Conservation (phyloP, 2,329 filamentous ascomycete genomes). For the Penicillium sp. region DNA sequence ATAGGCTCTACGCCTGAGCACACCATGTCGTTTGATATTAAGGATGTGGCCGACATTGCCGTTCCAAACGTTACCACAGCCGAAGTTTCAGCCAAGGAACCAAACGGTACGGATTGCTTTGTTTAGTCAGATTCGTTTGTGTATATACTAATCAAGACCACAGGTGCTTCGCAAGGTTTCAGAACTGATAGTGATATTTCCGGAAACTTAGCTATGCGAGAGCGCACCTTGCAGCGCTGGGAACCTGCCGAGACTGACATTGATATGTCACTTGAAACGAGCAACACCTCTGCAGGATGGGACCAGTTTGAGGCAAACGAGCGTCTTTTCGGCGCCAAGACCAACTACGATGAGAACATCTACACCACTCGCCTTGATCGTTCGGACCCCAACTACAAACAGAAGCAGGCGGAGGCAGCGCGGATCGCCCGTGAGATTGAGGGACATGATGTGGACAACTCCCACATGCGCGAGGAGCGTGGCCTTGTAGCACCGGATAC, state of each 20-base stretch:
- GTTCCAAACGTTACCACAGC: slow-evolving; percentile 55
- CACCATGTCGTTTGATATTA: slow-evolving; percentile 61
- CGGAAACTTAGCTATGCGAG: slow-evolving; percentile 65
- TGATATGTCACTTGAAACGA: slow-evolving; percentile 72
- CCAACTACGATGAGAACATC: slow-evolving; percentile 88
- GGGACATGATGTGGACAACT: slow-evolving; percentile 67
- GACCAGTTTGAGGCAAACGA: slow-evolving; percentile 95
- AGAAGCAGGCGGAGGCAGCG: slow-evolving; percentile 75
- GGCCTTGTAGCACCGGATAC: slow-evolving; percentile 65
- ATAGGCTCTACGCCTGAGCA: slow-evolving; percentile 47
- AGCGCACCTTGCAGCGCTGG: slow-evolving; percentile 80
- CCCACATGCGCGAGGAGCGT: slow-evolving; percentile 88
- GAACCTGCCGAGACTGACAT: slow-evolving; percentile 64
- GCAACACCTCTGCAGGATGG: slow-evolving; percentile 58
- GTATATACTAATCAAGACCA: slow-evolving; percentile 1
- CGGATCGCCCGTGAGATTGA: slow-evolving; percentile 89
- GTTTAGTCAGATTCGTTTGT: neutral
- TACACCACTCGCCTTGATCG: slow-evolving; percentile 93
- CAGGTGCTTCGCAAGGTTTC: slow-evolving; percentile 67
- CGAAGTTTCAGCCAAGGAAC: slow-evolving; percentile 51
- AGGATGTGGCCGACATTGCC: slow-evolving; percentile 59
- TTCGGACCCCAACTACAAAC: slow-evolving; percentile 75
- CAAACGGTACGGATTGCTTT: slow-evolving; percentile 55
- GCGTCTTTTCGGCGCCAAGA: slow-evolving; percentile 79
- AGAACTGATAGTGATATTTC: slow-evolving; percentile 89